Percentiles rank a stretch among this genome's conserved stretches.
These are phyloP conservation scores for Pseudopyricularia javanii DNA, from an alignment of 2,329 filamentous ascomycete species.

Conservation along the genomic window DNA sequence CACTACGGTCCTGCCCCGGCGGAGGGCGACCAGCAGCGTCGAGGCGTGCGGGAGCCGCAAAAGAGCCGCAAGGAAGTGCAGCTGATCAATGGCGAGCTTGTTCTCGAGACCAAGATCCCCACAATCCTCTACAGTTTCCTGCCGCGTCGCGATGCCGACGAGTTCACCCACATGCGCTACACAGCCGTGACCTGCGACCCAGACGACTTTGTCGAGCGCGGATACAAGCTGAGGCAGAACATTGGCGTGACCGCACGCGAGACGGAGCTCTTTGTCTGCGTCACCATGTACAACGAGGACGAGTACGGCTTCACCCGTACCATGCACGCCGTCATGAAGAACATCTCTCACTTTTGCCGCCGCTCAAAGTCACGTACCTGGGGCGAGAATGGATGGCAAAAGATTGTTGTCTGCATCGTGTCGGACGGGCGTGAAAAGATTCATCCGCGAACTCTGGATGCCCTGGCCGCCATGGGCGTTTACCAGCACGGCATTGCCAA, in stretches of 20 bases:
- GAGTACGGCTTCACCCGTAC: conserved; percentile 93
- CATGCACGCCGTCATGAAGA: conserved; percentile 98
- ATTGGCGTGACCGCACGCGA: conserved; percentile 75
- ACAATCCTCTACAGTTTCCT: conserved; percentile 97
- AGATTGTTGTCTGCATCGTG: conserved; percentile 96
- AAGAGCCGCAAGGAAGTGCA: conserved; percentile 90
- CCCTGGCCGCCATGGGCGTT: conserved; percentile 88
- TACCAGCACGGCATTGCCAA: conserved; percentile 98
- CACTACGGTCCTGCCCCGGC: conserved; percentile 75
- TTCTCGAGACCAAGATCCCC: conserved; percentile 97
- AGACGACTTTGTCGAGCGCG: conserved; percentile 78
- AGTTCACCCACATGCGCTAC: conserved; percentile 98
- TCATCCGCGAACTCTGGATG: conserved; percentile 85
- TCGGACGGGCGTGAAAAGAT: conserved; percentile 86
- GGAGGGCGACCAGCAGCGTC: conserved; percentile 71
- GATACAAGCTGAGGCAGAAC: conserved; percentile 87
- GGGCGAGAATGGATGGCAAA: conserved; percentile 97
- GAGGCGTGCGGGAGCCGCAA: conserved; percentile 76
- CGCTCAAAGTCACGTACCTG: conserved; percentile 86
- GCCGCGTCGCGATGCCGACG: conserved; percentile 80
- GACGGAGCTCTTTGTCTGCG: conserved; percentile 89
- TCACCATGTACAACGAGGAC: conserved; percentile 99
- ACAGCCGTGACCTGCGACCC: conserved; percentile 97
- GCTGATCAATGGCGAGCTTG: conserved; percentile 93
- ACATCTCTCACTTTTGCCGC: conserved; percentile 92